Conservation (phyloP, 2,329 filamentous ascomycete genomes). For the Phyllachora maydis region DNA sequence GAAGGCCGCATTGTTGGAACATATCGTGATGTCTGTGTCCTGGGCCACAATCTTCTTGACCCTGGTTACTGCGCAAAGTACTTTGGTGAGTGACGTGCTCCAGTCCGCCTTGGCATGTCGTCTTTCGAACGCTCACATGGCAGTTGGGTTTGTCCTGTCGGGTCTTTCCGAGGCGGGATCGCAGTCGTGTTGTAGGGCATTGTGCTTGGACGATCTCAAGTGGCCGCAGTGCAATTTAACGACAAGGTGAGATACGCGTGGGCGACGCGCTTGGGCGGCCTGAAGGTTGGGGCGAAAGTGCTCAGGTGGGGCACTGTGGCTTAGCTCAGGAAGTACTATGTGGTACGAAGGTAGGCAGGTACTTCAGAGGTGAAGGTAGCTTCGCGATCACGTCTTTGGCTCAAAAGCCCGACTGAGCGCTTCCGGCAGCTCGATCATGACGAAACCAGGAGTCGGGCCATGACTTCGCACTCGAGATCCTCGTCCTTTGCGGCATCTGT, state of each 20-base stretch:
- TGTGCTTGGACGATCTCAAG: no score
- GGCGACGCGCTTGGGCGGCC: no score
- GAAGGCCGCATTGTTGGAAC: constrained; percentile 87
- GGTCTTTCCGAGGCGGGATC: constrained; percentile 60
- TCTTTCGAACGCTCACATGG: constrained; percentile 43
- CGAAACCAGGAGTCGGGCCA: constrained; percentile 11
- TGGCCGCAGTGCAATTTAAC: no score
- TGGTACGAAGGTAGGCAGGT: no score
- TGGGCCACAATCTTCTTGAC: constrained; percentile 89
- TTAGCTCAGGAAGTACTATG: no score
- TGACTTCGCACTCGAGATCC: constrained; percentile 28
- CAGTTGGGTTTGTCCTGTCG: constrained; percentile 67
- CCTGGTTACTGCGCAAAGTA: constrained; percentile 67
- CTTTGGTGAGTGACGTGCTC: no score
- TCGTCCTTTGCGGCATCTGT: constrained; percentile 28
- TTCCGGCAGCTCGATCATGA: constrained; percentile 6
- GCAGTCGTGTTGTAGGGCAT: constrained; percentile 89
- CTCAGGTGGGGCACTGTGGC: no score
- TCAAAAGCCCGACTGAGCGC: no score
- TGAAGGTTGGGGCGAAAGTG: no score
- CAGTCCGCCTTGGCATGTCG: constrained; percentile 3
- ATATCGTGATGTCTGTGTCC: constrained; percentile 68
- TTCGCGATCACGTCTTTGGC: no score
- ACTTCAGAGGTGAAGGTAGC: no score
- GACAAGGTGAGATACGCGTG: constrained; percentile 1